Conservation (phyloP, 352 stramenopile species). For the Phytophthora melonis region DNA sequence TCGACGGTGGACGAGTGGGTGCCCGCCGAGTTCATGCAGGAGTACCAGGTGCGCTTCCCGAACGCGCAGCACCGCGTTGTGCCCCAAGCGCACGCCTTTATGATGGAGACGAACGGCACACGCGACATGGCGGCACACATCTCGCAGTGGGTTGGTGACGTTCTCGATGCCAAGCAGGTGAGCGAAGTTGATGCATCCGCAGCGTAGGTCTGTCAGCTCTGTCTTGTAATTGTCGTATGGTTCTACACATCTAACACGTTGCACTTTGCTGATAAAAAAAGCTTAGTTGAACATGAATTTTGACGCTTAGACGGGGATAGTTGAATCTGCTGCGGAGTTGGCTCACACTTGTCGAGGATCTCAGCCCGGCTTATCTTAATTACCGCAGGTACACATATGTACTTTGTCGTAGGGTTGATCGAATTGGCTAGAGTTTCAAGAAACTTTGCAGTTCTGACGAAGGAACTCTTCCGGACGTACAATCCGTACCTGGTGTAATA, state of each 20-base stretch:
- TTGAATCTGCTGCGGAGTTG: no score
- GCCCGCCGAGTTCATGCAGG: slow-evolving; percentile 62
- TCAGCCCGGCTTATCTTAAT: no score
- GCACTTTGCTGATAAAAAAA: neutral
- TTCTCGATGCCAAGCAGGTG: slow-evolving; percentile 39
- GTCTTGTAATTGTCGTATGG: neutral
- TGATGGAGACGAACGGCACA: slow-evolving; percentile 75
- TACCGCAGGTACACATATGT: no score
- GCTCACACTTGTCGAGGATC: no score
- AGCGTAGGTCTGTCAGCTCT: slow-evolving; percentile 14
- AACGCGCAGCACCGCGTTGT: slow-evolving; percentile 59
- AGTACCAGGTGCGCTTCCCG: slow-evolving; percentile 61
- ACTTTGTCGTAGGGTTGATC: no score
- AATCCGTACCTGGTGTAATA: no score
- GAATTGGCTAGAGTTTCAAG: no score
- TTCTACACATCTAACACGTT: slow-evolving; percentile 20
- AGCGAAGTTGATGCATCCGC: slow-evolving; percentile 23
- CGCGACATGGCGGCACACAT: slow-evolving; percentile 74
- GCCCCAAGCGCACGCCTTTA: slow-evolving; percentile 76
- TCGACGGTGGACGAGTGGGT: slow-evolving; percentile 77
- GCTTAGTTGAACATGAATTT: no score
- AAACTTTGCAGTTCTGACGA: no score
- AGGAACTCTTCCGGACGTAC: no score
- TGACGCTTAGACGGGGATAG: no score
- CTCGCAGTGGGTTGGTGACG: slow-evolving; percentile 59